These are phyloP conservation scores for Echria macrotheca DNA, from an alignment of 495 filamentous ascomycete species.

Conservation along the genomic window DNA sequence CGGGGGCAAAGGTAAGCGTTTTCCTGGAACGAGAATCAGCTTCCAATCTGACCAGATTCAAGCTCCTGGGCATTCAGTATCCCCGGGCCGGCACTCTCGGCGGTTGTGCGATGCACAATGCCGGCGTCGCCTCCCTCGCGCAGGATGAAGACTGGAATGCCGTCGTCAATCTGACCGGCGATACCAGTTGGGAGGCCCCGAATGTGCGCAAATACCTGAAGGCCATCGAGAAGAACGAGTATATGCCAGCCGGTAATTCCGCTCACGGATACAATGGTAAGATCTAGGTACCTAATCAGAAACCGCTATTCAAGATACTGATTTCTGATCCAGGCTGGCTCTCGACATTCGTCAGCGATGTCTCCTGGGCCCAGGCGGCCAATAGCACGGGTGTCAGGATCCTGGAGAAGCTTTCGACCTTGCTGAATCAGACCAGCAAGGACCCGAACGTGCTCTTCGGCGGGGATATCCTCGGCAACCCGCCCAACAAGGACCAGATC, in stretches of 20 bases:
- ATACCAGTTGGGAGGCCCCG: conserved; percentile 8
- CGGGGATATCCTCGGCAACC: conserved; percentile 32
- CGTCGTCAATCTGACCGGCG: conserved; percentile 19
- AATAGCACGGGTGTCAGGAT: conserved; percentile 21
- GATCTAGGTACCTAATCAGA: too few species aligned
- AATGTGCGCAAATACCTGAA: conserved; percentile 33
- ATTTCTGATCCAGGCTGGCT: conserved; percentile 9
- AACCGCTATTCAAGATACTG: too few species aligned
- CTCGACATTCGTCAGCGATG: conserved; percentile 8
- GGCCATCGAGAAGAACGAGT: conserved; percentile 35
- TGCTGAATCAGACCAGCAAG: conserved; percentile 24
- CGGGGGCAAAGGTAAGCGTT: conserved; percentile 17
- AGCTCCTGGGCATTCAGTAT: conserved; percentile 27
- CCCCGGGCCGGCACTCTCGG: conserved; percentile 29
- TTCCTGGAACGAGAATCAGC: not conserved
- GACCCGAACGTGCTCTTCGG: conserved; percentile 17
- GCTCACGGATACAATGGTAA: conserved; percentile 34
- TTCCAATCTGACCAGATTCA: not conserved
- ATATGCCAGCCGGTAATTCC: conserved; percentile 24
- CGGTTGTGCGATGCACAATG: conserved; percentile 29
- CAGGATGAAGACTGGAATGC: conserved; percentile 28
- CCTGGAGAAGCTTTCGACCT: conserved; percentile 15
- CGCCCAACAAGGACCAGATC: conserved; percentile 29
- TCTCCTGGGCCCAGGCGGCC: conserved; percentile 7
- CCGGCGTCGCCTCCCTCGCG: conserved; percentile 21